These are phyloP conservation scores for Eimeria mitis DNA, from an alignment of 169 alveolate genomes.

Conservation along the genomic window DNA sequence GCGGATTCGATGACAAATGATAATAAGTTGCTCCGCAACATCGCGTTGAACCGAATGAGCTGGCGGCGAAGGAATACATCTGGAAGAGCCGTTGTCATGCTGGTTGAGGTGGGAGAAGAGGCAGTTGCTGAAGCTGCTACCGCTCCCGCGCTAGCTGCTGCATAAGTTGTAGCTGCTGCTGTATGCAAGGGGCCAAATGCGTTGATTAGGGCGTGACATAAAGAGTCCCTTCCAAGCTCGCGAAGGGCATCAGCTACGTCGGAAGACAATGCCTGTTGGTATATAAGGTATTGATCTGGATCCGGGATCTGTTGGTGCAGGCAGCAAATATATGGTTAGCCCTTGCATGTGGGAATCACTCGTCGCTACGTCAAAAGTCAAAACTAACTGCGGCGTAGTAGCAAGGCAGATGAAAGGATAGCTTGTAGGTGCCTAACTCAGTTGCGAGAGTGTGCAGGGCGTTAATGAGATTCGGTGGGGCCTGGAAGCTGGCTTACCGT, in stretches of 20 bases:
- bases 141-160: background rate
- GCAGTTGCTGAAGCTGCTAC: conserved; percentile 6
- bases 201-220: conserved; percentile 58
- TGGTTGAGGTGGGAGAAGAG: background rate
- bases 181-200: conserved; percentile 37
- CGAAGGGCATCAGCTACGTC: conserved; percentile 72
- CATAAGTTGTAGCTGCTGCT: conserved; percentile 18
- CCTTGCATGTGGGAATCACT: background rate
- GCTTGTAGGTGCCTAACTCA: background rate
- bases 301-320: conserved; percentile 30
- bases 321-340: background rate
- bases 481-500: conserved; percentile 23
- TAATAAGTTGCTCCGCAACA: conserved; percentile 54
- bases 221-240: conserved; percentile 61
- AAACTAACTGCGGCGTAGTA: background rate
- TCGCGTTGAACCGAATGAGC: conserved; percentile 45
- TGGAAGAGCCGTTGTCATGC: conserved; percentile 7
- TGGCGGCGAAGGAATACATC: conserved; percentile 46
- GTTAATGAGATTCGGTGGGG: background rate
- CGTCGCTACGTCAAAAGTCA: background rate
- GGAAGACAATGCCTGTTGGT: conserved; percentile 51
- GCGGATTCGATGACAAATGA: conserved; percentile 66
- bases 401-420: background rate
- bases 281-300: conserved; percentile 53
- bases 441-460: background rate